Conservation (phyloP, 257 asterid genomes). For the Buddleja alternifolia region DNA sequence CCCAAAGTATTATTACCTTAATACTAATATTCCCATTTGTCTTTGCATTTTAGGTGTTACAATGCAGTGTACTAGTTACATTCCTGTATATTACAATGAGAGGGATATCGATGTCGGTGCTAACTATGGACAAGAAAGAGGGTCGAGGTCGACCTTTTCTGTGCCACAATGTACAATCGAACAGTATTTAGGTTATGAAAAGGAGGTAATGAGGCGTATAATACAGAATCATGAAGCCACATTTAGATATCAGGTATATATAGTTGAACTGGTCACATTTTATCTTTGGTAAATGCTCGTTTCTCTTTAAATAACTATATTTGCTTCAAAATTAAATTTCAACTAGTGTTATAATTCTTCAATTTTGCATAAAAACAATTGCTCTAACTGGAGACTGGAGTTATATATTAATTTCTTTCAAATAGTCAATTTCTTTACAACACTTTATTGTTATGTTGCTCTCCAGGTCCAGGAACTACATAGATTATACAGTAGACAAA, state of each 20-base stretch:
- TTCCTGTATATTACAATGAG: slow-evolving; percentile 42
- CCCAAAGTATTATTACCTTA: too few relatives aligned
- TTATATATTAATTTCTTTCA: too few relatives aligned
- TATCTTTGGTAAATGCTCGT: background rate
- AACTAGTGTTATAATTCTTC: too few relatives aligned
- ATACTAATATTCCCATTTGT: slow-evolving; percentile 10
- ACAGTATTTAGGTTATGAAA: slow-evolving; percentile 39
- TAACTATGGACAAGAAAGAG: slow-evolving; percentile 40
- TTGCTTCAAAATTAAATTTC: too few relatives aligned
- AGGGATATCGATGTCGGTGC: slow-evolving; percentile 43
- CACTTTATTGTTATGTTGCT: slow-evolving; percentile 3
- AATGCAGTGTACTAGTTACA: slow-evolving; percentile 58
- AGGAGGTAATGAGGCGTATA: slow-evolving; percentile 52
- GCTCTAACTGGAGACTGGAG: too few relatives aligned
- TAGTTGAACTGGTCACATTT: background rate
- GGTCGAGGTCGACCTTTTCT: slow-evolving; percentile 31
- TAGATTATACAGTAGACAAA: slow-evolving; percentile 65
- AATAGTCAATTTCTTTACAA: background rate
- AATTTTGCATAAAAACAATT: too few relatives aligned
- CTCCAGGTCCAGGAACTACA: slow-evolving; percentile 80
- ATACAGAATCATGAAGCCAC: slow-evolving; percentile 74
- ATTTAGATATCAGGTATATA: slow-evolving; percentile 73
- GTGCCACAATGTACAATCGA: slow-evolving; percentile 34
- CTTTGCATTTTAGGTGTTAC: slow-evolving; percentile 36
- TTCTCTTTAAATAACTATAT: too few relatives aligned